Evolutionary conservation across 139 green algal species (phyloP), one percentile per base, ranked within the genome.

Genomic region (Zygnema cylindricum): DNA sequence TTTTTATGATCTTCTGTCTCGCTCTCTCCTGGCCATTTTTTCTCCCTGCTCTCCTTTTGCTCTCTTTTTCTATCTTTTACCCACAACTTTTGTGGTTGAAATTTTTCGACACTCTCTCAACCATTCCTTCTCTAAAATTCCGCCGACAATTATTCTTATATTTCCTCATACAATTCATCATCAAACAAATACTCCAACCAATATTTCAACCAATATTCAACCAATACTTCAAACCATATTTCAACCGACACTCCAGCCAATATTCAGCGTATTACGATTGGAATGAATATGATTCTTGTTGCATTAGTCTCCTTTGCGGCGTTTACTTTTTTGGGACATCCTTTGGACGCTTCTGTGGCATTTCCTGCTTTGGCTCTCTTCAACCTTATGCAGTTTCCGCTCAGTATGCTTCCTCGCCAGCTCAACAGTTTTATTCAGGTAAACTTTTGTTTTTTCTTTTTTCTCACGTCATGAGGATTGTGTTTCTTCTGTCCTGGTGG

Each of bases 311-410:
- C 90, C 76, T 98, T 99, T 91, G 93, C 92, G 39, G 92, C 92
- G 1, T 98, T 96, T 79, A 93, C 79, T 23, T 63, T 96, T 0
- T 86, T 93, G 1, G 95, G 95, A 39, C 92, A 90, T 82, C 23
- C 23, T 25, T 94, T 97, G 76, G 93, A 84, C 3, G 87, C 95
- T 25, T 82, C 93, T 16, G 69, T 85, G 36, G 95, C 96, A 69
- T 99, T 98, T 92, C 94, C 97, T 32, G 93, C 96, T 0, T 94
- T 99, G 42, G 87, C 96, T 32, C 93, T 98, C 25, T 99, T 99
- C 90, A 95, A 96, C 55, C 92, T 98, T 84, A 94, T 99, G 93
- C 95, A 76, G 78, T 97, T 99, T 86, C 96, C 96, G 2, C 92
- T 99, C 76, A 90, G 95, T 38, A 96, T 98, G 90, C 91, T 99